Evolutionary conservation across 257 asterid species (phyloP), one percentile per base, ranked within the genome.

Genomic region (Coffea canephora): DNA sequence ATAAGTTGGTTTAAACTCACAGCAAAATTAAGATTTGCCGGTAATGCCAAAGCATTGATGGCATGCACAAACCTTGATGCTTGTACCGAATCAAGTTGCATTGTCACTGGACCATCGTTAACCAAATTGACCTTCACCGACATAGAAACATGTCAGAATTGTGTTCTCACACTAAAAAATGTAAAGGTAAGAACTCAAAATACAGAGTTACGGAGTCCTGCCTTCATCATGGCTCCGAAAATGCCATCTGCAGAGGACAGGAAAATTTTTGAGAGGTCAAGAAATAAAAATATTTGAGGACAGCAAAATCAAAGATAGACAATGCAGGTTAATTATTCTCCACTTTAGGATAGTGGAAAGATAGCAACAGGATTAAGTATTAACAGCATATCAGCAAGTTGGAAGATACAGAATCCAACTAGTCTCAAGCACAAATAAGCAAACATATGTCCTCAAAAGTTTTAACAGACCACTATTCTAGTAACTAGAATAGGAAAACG

Each of bases 181-280:
- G 48, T 19, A 76, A 61, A 7, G 34, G 69, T 14, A 13, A 76
- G 54, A 75, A 54, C 71, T 52, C 43, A 70, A 70, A 81, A 41
- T 54, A 21, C 64, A 16, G 52, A 79, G 82, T 62, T 48, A 69
- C 3, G 79, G 67, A 89, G 69, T 74, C 91, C 87, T 82, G 93
- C 98, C 85, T 89, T 91, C 98, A 95, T 95, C 97, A 84, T 93
- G 76, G 97, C 96, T 84, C 98, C 96, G 84, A 93, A 95, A 75
- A 90, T 76, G 80, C 99, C 99, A 91, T 95, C 97, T 95, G 95
- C 68, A 70, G 62, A 49, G 62, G 39, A 71, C 8, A 41, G 45
- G 74, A 76, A 27, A 19, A 12, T 62, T 7, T 31, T 39, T 36
- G 12, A 49, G 43, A 41, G 39, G 79, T 23, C 45, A 39, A 25